Evolutionary conservation across 164 flowering plant species (phyloP).

Genomic region (Euptelea pleiosperma): DNA sequence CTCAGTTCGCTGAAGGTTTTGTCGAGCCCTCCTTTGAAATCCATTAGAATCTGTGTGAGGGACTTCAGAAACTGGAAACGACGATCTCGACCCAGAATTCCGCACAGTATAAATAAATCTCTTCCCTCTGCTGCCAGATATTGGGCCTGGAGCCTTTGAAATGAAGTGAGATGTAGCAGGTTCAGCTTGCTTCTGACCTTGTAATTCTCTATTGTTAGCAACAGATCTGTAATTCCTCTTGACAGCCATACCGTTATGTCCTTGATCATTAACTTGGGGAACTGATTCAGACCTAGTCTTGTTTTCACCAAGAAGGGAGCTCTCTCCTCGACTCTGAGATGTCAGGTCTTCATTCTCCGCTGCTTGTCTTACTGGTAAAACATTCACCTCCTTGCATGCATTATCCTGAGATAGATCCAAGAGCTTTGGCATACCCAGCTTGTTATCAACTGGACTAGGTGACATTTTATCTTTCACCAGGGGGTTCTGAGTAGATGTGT

Average conservation of each 20-base stretch:
- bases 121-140: conserved; percentile 47
- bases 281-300: conserved; percentile 19
- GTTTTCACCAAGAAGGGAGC: conserved; percentile 23
- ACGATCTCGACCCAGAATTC: conserved; percentile 44
- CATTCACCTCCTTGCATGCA: conserved; percentile 16
- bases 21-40: conserved; percentile 58
- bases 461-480: conserved; percentile 25
- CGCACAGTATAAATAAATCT: conserved; percentile 44
- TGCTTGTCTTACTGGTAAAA: conserved; percentile 22
- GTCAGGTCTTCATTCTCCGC: conserved; percentile 16
- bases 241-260: conserved; percentile 19
- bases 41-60: conserved; percentile 42
- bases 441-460: conserved; percentile 26
- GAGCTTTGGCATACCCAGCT: conserved; percentile 27
- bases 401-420: conserved; percentile 29
- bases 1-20: conserved; percentile 52
- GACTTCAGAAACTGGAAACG: conserved; percentile 35
- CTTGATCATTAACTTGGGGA: conserved; percentile 26
- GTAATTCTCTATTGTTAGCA: conserved; percentile 29
- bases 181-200: conserved; percentile 26
- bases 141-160: conserved; percentile 39
- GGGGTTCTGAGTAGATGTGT: conserved; percentile 20
- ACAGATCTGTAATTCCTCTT: conserved; percentile 24
- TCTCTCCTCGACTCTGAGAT: conserved; percentile 20
- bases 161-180: conserved; percentile 23